These are phyloP conservation scores for Cordia subcordata DNA, from an alignment of 257 asterid species.

Conservation along the genomic window DNA sequence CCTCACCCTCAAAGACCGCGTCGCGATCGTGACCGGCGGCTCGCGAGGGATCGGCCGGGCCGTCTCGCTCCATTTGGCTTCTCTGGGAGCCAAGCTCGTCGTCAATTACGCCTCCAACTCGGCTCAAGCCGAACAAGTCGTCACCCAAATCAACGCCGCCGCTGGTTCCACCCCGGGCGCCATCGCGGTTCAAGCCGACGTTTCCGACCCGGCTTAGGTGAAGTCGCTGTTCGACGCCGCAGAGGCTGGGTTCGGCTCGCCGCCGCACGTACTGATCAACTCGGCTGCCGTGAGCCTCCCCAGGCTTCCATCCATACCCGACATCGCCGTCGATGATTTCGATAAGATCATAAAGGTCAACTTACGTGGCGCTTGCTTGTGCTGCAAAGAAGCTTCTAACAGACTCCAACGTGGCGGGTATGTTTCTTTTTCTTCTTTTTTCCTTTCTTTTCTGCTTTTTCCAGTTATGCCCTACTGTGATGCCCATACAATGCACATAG, in stretches of 20 bases:
- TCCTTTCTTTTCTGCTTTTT: too few species aligned
- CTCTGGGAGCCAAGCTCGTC: conserved; percentile 54
- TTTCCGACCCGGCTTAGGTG: conserved; percentile 51
- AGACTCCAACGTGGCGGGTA: conserved; percentile 51
- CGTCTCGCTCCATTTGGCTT: conserved; percentile 51
- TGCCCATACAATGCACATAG: too few species aligned
- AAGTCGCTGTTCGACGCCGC: conserved; percentile 60
- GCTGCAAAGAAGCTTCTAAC: conserved; percentile 50
- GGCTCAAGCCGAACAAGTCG: conserved; percentile 26
- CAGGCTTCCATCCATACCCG: conserved; percentile 42
- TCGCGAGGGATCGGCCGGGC: conserved; percentile 36
- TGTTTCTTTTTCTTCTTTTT: background rate
- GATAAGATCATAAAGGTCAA: conserved; percentile 51
- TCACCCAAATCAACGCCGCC: conserved; percentile 24
- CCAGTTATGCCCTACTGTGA: too few species aligned
- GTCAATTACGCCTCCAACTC: conserved; percentile 48
- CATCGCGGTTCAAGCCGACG: conserved; percentile 43
- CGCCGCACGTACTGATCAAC: conserved; percentile 52
- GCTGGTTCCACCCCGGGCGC: conserved; percentile 19
- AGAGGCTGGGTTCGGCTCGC: conserved; percentile 39
- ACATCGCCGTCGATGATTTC: conserved; percentile 45
- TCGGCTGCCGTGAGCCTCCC: conserved; percentile 47
- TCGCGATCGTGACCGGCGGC: conserved; percentile 37
- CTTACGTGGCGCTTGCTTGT: conserved; percentile 55
- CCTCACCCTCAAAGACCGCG: conserved; percentile 26